Evolutionary conservation across 805 yeast genomes (phyloP).

Genomic region (Saturnispora dispora): DNA sequence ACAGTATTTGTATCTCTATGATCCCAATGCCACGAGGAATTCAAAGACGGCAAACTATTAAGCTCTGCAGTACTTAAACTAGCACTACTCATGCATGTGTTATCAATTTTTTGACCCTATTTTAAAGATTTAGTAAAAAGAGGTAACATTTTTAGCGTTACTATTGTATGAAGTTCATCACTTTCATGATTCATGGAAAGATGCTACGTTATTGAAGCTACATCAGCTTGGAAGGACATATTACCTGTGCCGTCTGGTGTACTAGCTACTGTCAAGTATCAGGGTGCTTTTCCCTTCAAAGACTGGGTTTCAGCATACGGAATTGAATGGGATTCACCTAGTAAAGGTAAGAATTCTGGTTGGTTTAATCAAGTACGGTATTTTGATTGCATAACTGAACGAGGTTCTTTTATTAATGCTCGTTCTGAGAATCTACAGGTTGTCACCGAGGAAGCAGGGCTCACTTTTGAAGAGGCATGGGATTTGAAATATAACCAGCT

Average conservation of each 20-base stretch:
- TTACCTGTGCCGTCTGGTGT: neutral
- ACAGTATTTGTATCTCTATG: conserved; percentile 68
- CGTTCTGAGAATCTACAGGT: conserved; percentile 19
- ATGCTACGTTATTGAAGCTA: neutral
- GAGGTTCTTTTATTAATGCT: conserved; percentile 59
- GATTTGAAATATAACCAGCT: neutral
- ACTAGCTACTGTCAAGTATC: neutral
- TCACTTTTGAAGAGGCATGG: conserved; percentile 41
- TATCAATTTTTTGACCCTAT: neutral
- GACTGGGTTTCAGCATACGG: neutral
- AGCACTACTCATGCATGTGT: conserved; percentile 1
- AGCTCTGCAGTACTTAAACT: conserved; percentile 2
- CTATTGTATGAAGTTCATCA: neutral
- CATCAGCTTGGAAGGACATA: neutral
- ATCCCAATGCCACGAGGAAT: conserved; percentile 87
- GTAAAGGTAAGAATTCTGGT: conserved; percentile 65
- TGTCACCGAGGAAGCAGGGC: conserved; percentile 20
- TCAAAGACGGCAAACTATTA: conserved; percentile 15
- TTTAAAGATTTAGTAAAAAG: neutral
- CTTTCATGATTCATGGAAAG: neutral
- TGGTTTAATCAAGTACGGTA: conserved; percentile 41
- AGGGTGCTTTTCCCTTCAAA: neutral
- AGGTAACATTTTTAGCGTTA: neutral
- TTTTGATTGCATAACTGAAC: conserved; percentile 36
- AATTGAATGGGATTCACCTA: conserved; percentile 5